These are phyloP conservation scores for Umbelopsis sp. DNA, from an alignment of 192 early-diverging fungal genomes.

Conservation along the genomic window DNA sequence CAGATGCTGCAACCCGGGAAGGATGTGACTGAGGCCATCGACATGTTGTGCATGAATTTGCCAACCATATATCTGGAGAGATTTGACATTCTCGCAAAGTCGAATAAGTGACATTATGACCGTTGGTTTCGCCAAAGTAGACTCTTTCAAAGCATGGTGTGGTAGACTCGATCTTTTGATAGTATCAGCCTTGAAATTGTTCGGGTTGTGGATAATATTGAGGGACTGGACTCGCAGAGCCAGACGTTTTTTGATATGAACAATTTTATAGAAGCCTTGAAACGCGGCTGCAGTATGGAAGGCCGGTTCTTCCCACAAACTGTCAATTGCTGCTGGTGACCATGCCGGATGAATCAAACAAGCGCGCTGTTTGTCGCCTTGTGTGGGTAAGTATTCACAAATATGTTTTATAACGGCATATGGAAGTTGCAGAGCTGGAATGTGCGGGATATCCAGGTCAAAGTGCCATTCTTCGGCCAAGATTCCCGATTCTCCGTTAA, in stretches of 20 bases:
- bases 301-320: constrained; percentile 39
- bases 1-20: constrained; percentile 8
- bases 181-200: not conserved
- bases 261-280: constrained; percentile 18
- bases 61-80: constrained; percentile 42
- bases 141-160: constrained; percentile 5
- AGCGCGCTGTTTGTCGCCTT: constrained; percentile 25
- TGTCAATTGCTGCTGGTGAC: constrained; percentile 30
- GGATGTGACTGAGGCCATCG: constrained; percentile 6
- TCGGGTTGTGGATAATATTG: not conserved
- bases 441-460: constrained; percentile 7
- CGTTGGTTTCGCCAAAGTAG: constrained; percentile 22
- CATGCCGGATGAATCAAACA: constrained; percentile 38
- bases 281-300: constrained; percentile 35
- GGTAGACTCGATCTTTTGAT: not conserved
- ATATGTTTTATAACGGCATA: constrained; percentile 23
- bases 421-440: constrained; percentile 17
- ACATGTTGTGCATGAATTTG: constrained; percentile 26
- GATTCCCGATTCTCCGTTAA: constrained; percentile 4
- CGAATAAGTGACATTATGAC: constrained; percentile 20
- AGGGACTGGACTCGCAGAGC: constrained; percentile 37
- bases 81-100: constrained; percentile 35
- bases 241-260: constrained; percentile 4
- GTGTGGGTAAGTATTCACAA: constrained; percentile 30
- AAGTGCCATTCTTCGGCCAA: constrained; percentile 19